Percentiles rank a stretch among this genome's conserved stretches.
These are phyloP conservation scores for Pichia insulana DNA, from an alignment of 805 yeast species.

Conservation along the genomic window DNA sequence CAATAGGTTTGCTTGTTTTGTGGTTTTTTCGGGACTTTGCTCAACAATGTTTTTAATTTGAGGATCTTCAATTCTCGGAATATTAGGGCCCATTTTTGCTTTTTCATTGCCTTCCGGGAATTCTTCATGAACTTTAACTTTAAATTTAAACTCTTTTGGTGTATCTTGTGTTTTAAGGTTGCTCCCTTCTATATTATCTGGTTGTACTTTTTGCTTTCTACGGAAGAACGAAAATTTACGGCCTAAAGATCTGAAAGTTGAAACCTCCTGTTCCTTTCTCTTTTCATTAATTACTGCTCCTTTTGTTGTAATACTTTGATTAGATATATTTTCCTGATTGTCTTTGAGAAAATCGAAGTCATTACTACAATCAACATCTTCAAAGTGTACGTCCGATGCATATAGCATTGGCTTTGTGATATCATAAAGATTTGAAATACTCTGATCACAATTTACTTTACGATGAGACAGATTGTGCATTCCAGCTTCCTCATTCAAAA, in stretches of 20 bases:
- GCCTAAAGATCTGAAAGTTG: background rate
- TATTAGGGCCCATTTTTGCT: too few relatives aligned
- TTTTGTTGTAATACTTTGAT: background rate
- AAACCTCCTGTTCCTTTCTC: background rate
- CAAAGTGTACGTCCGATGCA: too few relatives aligned
- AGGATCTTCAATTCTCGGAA: too few relatives aligned
- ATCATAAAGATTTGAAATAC: slow-evolving; percentile 1
- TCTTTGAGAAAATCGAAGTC: too few relatives aligned
- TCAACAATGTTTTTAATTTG: background rate
- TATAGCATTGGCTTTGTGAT: slow-evolving; percentile 1
- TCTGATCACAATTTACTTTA: background rate
- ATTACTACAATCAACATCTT: too few relatives aligned
- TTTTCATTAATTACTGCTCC: background rate
- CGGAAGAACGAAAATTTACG: background rate
- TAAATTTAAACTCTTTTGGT: background rate
- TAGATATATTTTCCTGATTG: background rate
- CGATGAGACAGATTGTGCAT: too few relatives aligned
- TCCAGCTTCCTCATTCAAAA: background rate
- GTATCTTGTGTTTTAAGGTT: background rate
- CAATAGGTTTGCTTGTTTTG: background rate
- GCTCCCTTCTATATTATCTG: too few relatives aligned
- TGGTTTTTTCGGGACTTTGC: background rate
- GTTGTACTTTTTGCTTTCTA: too few relatives aligned
- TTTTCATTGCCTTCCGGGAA: too few relatives aligned
- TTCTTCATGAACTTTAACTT: too few relatives aligned